Percentiles rank a stretch among this genome's conserved stretches.
phyloP scores from a whole-genome alignment of 495 filamentous ascomycete genomes.

The Cercophora sp. region DNA sequence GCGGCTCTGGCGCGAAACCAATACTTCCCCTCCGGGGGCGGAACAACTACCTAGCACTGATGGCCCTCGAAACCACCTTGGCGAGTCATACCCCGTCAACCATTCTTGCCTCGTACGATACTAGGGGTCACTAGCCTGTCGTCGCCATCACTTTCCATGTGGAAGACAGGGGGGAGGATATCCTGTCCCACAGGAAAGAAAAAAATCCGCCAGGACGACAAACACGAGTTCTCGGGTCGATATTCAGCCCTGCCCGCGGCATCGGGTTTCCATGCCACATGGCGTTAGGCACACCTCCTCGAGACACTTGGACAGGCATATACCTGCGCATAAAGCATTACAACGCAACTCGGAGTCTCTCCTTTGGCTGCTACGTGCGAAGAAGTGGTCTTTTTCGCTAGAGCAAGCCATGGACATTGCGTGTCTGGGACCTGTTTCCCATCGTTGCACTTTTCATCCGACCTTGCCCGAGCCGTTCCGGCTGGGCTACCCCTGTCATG shows the following conservation, averaged over 20 bases:
- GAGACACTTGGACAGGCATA: no score
- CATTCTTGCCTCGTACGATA: constrained; percentile 14
- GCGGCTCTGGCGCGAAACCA: constrained; percentile 3
- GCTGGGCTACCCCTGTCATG: not conserved
- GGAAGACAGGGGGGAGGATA: not conserved
- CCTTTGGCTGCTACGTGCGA: no score
- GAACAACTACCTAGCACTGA: not conserved
- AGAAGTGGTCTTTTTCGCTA: no score
- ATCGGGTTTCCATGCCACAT: no score
- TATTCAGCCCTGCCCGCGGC: no score
- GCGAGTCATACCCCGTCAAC: constrained; percentile 10
- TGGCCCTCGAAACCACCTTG: not conserved
- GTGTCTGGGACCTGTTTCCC: no score
- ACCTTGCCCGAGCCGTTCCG: not conserved
- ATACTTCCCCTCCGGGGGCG: not conserved
- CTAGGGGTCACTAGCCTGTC: constrained; percentile 2
- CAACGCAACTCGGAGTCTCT: no score
- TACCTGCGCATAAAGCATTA: no score
- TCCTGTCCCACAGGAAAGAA: not conserved
- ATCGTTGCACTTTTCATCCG: not conserved
- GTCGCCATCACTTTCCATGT: not conserved
- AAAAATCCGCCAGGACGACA: no score
- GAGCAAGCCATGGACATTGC: no score
- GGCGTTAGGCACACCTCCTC: no score
- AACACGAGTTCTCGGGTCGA: no score